A percentile compares a stretch with the other conserved stretches of the same genome.
phyloP scores from a whole-genome alignment of 2,329 filamentous ascomycete genomes.

The Monosporascus sp. region DNA sequence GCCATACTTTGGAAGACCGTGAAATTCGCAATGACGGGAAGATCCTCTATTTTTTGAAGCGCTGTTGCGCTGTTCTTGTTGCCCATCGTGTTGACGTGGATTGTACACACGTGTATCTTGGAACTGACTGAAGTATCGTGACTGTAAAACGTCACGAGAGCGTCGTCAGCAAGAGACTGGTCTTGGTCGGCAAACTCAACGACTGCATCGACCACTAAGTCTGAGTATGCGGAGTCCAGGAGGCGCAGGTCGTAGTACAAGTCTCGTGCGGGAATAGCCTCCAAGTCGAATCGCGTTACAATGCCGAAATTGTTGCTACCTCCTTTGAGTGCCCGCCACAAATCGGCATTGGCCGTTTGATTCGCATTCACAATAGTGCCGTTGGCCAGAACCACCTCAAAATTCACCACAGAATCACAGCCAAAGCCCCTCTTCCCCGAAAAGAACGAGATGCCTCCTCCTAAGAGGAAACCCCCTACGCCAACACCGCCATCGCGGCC shows the following conservation, averaged over 20 bases:
- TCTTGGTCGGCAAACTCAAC: conserved; percentile 14
- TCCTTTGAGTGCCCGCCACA: conserved; percentile 42
- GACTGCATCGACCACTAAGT: conserved; percentile 14
- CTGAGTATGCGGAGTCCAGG: conserved; percentile 10
- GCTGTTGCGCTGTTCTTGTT: conserved; percentile 10
- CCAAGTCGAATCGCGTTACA: conserved; percentile 30
- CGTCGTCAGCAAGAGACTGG: conserved; percentile 16
- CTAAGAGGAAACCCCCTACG: conserved; percentile 24
- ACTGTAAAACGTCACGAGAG: conserved; percentile 15
- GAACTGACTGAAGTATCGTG: conserved; percentile 5
- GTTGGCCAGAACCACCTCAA: conserved; percentile 37
- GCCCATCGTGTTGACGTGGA: conserved; percentile 17
- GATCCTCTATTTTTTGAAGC: conserved; percentile 9
- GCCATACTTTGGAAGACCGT: conserved; percentile 12
- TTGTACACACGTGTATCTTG: conserved; percentile 6
- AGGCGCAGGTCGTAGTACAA: conserved; percentile 15
- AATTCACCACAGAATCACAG: conserved; percentile 34
- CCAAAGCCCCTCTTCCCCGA: conserved; percentile 28
- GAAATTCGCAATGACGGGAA: conserved; percentile 11
- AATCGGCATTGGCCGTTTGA: conserved; percentile 29
- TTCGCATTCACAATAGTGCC: conserved; percentile 38
- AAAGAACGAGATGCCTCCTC: conserved; percentile 20
- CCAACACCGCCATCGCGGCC: conserved; percentile 25
- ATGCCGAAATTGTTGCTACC: conserved; percentile 43
- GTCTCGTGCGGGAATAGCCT: conserved; percentile 20